A percentile compares a stretch with the other conserved stretches of the same genome.
Evolutionary conservation across 805 yeast species (phyloP).

Genomic region (Metschnikowia amazonensis): DNA sequence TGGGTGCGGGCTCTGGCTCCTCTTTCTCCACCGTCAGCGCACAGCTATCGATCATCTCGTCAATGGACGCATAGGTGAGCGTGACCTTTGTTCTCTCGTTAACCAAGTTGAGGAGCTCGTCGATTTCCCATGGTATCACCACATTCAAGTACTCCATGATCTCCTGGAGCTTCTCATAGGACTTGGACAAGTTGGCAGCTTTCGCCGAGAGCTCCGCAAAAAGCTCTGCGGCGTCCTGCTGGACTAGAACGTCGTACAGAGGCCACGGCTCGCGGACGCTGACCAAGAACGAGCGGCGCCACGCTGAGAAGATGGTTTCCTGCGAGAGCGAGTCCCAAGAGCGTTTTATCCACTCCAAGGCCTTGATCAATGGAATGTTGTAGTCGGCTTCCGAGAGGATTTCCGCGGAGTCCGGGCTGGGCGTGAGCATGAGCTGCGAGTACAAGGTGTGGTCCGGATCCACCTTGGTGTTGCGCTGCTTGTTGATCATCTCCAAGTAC

Average conservation of each 20-base stretch:
- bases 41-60: constrained; percentile 59
- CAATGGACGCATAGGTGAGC: constrained; percentile 51
- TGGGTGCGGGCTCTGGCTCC: constrained; percentile 1
- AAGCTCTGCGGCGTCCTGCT: constrained; percentile 13
- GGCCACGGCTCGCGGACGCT: constrained; percentile 31
- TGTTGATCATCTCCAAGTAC: constrained; percentile 43
- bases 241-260: constrained; percentile 11
- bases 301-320: constrained; percentile 31
- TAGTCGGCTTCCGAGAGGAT: constrained; percentile 40
- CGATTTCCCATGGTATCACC: constrained; percentile 55
- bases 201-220: constrained; percentile 10
- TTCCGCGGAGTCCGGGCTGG: constrained; percentile 17
- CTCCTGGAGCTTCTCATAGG: constrained; percentile 41
- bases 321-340: constrained; percentile 48
- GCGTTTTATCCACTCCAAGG: constrained; percentile 53
- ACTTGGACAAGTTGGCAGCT: constrained; percentile 20
- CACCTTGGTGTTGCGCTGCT: constrained; percentile 13
- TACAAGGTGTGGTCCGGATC: constrained; percentile 5
- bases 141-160: constrained; percentile 49
- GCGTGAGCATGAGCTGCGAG: not conserved
- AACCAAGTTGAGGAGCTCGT: constrained; percentile 49
- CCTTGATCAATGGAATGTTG: constrained; percentile 49
- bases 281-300: constrained; percentile 36
- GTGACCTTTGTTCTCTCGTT: constrained; percentile 42
- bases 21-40: constrained; percentile 38